Evolutionary conservation across 2,329 filamentous ascomycete genomes (phyloP), one percentile per base, ranked within the genome.

Genomic region (Aspergillus spinulosporus): DNA sequence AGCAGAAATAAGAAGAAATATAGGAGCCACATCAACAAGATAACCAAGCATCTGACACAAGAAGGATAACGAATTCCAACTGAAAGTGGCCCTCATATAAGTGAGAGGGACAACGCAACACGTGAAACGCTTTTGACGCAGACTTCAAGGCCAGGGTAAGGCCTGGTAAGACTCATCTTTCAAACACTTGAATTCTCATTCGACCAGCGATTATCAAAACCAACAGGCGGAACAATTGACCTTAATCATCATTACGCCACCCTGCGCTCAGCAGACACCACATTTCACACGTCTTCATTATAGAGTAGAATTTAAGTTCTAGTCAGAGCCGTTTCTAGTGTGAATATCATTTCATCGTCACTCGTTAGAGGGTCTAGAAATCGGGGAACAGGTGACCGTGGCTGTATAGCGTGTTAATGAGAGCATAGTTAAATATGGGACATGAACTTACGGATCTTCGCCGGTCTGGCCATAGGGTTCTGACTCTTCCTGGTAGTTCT

Each of bases 401-500:
- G 70, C 88, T 91, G 65, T 42, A 48, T 32, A 53, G 1, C 4
- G n/a, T 14, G 32, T 57, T 52, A 60, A 45, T 21, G 2, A 32
- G n/a, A n/a, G 42, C 6, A 52, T 7, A 42, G 37, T 14, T 39
- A n/a, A 36, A 40, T 21, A 21, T 21, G 21, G 21, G 21, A 21
- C 21, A 49, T 28, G 52, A 57, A 89, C 93, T 80, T 82, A 97
- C 93, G 91, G 88, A 75, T 97, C 93, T 62, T 87, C 81, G 45
- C 90, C 92, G 52, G 77, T 78, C 64, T 83, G 79, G 39, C 94
- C 94, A 71, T 99, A 99, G 71, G 88, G 86, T 75, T 99, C 94
- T 44, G 90, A 91, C 75, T 99, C 94, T 75, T 99, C 94, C 1
- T 94, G 92, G 74, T 99, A 99, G 74, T 92, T 90, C 77, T 99